These are phyloP conservation scores for Gastrodia elata DNA, from an alignment of 106 monocot genomes.

Conservation along the genomic window DNA sequence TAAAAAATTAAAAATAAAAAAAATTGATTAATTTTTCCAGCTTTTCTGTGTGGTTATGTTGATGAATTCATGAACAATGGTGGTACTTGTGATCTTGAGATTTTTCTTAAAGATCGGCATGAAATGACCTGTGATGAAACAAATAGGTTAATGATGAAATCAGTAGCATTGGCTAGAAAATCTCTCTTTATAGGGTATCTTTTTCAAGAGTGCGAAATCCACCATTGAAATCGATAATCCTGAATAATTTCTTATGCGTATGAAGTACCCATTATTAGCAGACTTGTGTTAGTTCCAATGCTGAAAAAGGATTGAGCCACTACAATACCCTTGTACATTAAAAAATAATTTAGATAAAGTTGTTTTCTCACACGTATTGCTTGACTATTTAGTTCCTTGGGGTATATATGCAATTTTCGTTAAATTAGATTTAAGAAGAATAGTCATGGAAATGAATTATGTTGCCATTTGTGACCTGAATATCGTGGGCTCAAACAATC, in stretches of 20 bases:
- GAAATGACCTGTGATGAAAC: background rate
- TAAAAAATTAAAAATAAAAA: too few species aligned
- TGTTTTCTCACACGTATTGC: background rate
- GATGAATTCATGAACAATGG: background rate
- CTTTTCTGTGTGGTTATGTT: background rate
- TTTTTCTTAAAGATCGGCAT: background rate
- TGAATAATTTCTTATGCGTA: background rate
- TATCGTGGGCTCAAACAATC: background rate
- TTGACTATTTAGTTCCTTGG: background rate
- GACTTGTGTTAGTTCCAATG: background rate
- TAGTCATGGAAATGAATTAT: background rate
- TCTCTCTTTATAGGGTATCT: background rate
- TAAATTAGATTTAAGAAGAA: background rate
- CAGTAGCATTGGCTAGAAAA: background rate
- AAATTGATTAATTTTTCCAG: background rate
- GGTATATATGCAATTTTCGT: background rate
- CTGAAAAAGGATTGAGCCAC: background rate
- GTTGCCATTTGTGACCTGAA: background rate
- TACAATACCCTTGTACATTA: background rate
- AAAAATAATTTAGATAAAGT: background rate
- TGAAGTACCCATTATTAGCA: background rate
- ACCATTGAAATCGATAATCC: background rate
- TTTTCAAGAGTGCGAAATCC: background rate
- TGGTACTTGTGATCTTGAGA: background rate
- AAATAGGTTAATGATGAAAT: background rate